Base-by-base conservation (phyloP, 768 basidiomycete species). In the Tulasnella sp. region DNA sequence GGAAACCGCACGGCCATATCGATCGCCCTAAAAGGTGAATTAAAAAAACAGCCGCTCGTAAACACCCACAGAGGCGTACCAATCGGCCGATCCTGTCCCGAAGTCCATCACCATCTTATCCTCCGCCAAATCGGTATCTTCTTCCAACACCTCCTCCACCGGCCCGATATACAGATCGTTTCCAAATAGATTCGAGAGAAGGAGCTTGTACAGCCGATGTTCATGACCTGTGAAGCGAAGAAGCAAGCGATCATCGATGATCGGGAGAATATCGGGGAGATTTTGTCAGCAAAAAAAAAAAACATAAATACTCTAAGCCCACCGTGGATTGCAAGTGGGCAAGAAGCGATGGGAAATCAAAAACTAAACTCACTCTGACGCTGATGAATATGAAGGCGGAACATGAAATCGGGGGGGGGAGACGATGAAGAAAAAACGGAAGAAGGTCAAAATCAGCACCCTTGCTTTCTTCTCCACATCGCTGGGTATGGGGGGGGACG, bases 81-180 rank as follows among this genome's bases (percentile, higher is more conserved):
- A 59, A 32, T 26, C 47, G 19, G 48, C 58, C 10, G 47, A 32
- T 26, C 58, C 58, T 24, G 58, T 59, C 7, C 59, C 59, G 19
- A 61, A 38, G 51, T 61, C 59, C 59, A 61, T 19, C 10, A 61
- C 38, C 23, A 26, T 26, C 26, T 61, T 61, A 15, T 53, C 30
- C 26, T 27, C 45, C 38, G 11, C 53, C 2, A 5, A 5, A 26
- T 17, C 3, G 8, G 13, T 4, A 11, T 55, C 13, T 17, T 61
- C 21, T 29, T 49, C 17, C 15, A 38, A 38, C 32, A 59, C 48
- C 26, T 29, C 26, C 5, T 26, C 58, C 32, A 26, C 19, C 5
- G 47, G 45, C 3, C 45, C 56, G 11, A 58, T 30, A 29, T 23
- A 56, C 19, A 48, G 44, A 17, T 56, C 41, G 23, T 43, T 42